Base-by-base conservation (phyloP, 2,329 filamentous ascomycete species). In the Pestalotiopsis sp. region DNA sequence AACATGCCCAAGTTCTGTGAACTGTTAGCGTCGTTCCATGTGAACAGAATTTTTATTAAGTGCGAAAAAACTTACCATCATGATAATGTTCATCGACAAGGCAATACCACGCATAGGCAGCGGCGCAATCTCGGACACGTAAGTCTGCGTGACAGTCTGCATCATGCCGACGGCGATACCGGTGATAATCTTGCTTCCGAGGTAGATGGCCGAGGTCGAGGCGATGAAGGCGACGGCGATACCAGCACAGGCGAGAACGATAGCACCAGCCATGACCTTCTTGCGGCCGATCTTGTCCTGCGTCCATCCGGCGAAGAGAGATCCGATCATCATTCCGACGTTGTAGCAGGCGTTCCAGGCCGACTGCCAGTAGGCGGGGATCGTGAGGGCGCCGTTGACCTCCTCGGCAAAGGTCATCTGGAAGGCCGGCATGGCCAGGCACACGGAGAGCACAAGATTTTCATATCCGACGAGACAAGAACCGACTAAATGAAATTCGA, bases 341-440 rank as follows among this genome's bases (percentile, higher is more conserved):
- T 74, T 72, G 65, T 71, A 72, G 57, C 66, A 68, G 14, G 72
- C 72, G 65, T 70, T 75, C 73, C 73, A 75, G 36, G 69, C 68
- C 13, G 72, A 72, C 41, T 75, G 72, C 73, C 73, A 75, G 59
- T 70, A 69, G 63, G 73, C 73, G 7, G 73, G 72, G 27, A 75
- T 73, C n/a, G 58, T 56, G 31, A 67, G 65, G 12, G 31, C 52
- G n/a, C 67, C 67, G 27, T 60, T 61, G 57, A 59, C 65, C n/a
- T 52, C 38, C 31, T 65, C 61, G 41, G 62, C 67, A 59, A 68
- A 68, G 20, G 60, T 68, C 62, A 58, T 59, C 67, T 61, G 57
- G 58, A 69, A 69, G 12, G 67, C 63, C 13, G 62, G 62, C 62
- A 69, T 60, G 39, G 67, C 52, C 41, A 69, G 58, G 36, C 67